These are phyloP conservation scores for Tetragonia tetragonoides DNA, from an alignment of 148 eudicot genomes.

Conservation along the genomic window DNA sequence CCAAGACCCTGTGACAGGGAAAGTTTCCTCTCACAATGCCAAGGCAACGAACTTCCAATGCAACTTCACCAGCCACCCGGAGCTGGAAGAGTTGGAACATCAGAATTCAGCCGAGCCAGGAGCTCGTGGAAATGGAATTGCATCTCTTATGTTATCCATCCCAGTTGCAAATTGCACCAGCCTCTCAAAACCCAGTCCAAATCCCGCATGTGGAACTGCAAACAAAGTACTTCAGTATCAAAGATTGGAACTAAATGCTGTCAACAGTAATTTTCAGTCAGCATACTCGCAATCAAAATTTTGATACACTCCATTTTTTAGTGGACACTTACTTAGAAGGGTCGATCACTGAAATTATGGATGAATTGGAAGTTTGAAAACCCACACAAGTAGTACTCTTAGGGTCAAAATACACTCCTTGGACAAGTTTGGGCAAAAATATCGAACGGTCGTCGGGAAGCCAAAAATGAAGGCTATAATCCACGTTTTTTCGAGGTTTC, in stretches of 20 bases:
- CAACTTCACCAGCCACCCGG: background rate
- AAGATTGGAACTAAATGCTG: background rate
- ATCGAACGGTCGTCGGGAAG: too few species aligned
- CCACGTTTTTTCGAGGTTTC: too few species aligned
- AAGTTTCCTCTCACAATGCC: background rate
- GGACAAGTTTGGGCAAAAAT: too few species aligned
- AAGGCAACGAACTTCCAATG: background rate
- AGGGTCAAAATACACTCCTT: too few species aligned
- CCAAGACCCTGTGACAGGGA: background rate
- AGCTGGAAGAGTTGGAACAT: background rate
- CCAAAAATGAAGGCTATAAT: too few species aligned
- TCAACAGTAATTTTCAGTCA: background rate
- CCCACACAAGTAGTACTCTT: too few species aligned
- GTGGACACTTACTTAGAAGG: too few species aligned
- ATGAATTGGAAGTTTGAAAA: too few species aligned
- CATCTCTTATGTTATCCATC: conserved; percentile 90
- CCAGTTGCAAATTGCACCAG: conserved; percentile 98
- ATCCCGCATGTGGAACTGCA: conserved; percentile 98
- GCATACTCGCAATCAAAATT: background rate
- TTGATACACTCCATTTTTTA: too few species aligned
- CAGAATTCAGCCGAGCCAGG: conserved; percentile 97
- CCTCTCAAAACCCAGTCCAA: conserved; percentile 95
- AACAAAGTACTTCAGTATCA: conserved; percentile 3
- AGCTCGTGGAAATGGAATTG: conserved; percentile 88
- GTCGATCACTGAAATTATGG: too few species aligned